Evolutionary conservation across 306 rosid species (phyloP).

Genomic region (Calophaca sinica): DNA sequence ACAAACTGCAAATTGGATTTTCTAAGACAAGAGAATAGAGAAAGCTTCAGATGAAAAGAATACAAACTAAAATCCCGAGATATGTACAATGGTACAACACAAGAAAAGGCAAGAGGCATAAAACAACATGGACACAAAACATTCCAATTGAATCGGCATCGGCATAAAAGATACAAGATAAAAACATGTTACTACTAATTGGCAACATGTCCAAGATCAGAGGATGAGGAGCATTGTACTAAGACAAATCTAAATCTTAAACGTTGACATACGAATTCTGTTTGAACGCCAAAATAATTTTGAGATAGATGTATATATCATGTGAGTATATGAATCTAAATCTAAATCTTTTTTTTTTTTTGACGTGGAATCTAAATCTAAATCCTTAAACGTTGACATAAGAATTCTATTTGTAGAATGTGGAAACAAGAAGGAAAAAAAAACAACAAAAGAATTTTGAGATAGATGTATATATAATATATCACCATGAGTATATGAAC

Average conservation of each 20-base stretch:
- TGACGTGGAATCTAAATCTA: too few species aligned
- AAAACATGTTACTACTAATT: background rate
- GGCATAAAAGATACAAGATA: constrained; percentile 19
- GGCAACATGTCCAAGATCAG: constrained; percentile 11
- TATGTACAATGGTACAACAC: background rate
- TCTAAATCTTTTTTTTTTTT: too few species aligned
- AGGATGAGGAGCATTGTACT: background rate
- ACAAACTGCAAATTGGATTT: background rate
- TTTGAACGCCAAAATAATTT: too few species aligned
- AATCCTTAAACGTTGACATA: too few species aligned
- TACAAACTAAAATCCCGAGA: constrained; percentile 3
- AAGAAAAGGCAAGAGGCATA: constrained; percentile 11
- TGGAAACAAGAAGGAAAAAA: background rate
- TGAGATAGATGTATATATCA: too few species aligned
- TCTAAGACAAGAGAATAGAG: too few species aligned
- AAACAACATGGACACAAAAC: constrained; percentile 28
- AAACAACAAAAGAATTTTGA: background rate
- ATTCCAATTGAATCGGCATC: constrained; percentile 35
- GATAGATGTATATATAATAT: background rate
- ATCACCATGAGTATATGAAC: background rate
- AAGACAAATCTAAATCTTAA: constrained; percentile 27
- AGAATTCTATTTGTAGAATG: too few species aligned
- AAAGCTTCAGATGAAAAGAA: background rate
- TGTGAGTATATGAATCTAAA: too few species aligned
- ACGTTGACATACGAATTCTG: background rate